Evolutionary conservation across 306 rosid genomes (phyloP).

Genomic region (Prunus campanulata): DNA sequence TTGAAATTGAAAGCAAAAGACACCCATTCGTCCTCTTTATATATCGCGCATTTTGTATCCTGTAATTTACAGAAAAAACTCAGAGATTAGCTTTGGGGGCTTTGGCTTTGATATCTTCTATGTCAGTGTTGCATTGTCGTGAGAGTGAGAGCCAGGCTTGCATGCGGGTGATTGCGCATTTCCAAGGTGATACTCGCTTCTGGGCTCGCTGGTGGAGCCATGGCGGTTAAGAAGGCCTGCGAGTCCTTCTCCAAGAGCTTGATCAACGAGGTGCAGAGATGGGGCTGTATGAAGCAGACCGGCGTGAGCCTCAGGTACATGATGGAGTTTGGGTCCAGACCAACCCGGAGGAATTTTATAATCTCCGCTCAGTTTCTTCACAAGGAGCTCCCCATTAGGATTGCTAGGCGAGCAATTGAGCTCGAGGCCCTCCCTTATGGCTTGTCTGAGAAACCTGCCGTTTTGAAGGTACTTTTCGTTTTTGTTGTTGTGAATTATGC

Average conservation of each 20-base stretch:
- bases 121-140: conserved; percentile 32
- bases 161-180: conserved; percentile 24
- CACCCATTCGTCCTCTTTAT: not conserved
- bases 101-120: conserved; percentile 15
- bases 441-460: conserved; percentile 69
- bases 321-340: conserved; percentile 84
- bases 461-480: conserved; percentile 47
- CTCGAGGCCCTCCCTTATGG: conserved; percentile 79
- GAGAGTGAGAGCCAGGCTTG: conserved; percentile 3
- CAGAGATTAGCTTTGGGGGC: not conserved
- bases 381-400: conserved; percentile 79
- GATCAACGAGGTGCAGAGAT: conserved; percentile 68
- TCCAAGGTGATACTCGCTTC: not conserved
- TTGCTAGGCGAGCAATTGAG: conserved; percentile 77
- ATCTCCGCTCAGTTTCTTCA: conserved; percentile 85
- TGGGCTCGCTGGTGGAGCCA: conserved; percentile 19
- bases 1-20: not conserved
- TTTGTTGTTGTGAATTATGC: not conserved
- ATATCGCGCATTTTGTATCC: not conserved
- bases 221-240: conserved; percentile 66
- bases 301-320: conserved; percentile 82
- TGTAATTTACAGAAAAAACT: not conserved
- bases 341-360: conserved; percentile 44
- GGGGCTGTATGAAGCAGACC: conserved; percentile 81
- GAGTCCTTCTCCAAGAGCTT: conserved; percentile 62